Conservation (phyloP, 164 flowering plant genomes). For the Berberis thunbergii region DNA sequence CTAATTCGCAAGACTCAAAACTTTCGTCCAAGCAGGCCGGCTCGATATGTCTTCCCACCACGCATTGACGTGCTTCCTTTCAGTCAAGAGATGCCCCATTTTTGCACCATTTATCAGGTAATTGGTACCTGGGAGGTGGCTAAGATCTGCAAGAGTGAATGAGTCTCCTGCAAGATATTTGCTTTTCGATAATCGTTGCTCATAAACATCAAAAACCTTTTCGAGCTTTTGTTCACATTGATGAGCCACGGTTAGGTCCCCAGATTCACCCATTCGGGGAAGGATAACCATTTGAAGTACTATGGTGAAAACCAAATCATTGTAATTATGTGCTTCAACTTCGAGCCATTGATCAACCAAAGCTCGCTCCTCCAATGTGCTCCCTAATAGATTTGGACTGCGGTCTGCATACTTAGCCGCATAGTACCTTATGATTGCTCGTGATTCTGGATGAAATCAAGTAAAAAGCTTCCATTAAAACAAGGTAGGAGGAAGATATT, state of each 20-base stretch:
- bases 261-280: conserved; percentile 35
- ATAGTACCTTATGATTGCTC: conserved; percentile 70
- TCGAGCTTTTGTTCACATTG: no score
- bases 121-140: conserved; percentile 43
- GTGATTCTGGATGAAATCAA: conserved; percentile 35
- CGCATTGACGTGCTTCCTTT: conserved; percentile 40
- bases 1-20: conserved; percentile 24
- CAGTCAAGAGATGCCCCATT: conserved; percentile 32
- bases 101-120: conserved; percentile 34
- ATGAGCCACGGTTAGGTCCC: background rate
- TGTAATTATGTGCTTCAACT: conserved; percentile 68
- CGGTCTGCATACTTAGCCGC: conserved; percentile 45
- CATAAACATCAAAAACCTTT: background rate
- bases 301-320: conserved; percentile 34
- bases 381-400: conserved; percentile 45
- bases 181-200: conserved; percentile 13
- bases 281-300: conserved; percentile 40
- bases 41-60: conserved; percentile 72
- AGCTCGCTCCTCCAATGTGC: conserved; percentile 50
- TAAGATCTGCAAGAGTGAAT: conserved; percentile 55
- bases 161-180: conserved; percentile 37
- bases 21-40: conserved; percentile 64
- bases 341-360: conserved; percentile 79
- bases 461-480: background rate
- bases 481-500: no score